A percentile compares a stretch with the other conserved stretches of the same genome.
These are phyloP conservation scores for Drechslera avenae DNA, from an alignment of 2,329 filamentous ascomycete species.

Conservation along the genomic window DNA sequence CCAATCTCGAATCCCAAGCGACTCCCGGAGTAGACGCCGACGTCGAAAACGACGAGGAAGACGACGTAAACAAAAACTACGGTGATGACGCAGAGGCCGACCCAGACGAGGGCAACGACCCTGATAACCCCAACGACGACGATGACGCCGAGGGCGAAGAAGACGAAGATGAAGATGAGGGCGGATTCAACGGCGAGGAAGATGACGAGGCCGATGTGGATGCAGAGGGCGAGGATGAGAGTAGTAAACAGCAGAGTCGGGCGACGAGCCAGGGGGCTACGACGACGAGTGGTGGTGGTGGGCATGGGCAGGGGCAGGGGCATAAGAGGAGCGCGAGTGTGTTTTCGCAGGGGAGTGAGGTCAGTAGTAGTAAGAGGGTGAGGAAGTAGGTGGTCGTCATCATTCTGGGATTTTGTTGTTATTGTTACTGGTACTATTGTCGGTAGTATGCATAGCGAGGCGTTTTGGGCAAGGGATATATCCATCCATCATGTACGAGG, in stretches of 20 bases:
- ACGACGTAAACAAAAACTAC: conserved; percentile 16
- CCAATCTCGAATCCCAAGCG: conserved; percentile 20
- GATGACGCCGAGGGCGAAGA: conserved; percentile 31
- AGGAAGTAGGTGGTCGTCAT: conserved; percentile 29
- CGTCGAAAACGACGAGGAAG: conserved; percentile 22
- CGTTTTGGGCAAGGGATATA: too few species aligned
- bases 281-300: too few species aligned
- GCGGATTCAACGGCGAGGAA: conserved; percentile 41
- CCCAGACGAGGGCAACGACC: conserved; percentile 12
- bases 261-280: conserved; percentile 30
- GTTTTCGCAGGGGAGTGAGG: conserved; percentile 61
- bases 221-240: conserved; percentile 44
- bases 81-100: conserved; percentile 26
- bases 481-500: too few species aligned
- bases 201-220: conserved; percentile 31
- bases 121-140: conserved; percentile 18
- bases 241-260: conserved; percentile 34
- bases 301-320: neutral
- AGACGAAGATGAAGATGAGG: conserved; percentile 22
- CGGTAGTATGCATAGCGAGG: too few species aligned
- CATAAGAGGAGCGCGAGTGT: conserved; percentile 86
- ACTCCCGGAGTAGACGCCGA: conserved; percentile 34
- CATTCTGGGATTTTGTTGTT: too few species aligned
- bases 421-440: neutral
- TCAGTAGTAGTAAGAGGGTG: conserved; percentile 39